Conservation (phyloP, 1,139 yeast genomes). For the Zygotorulaspora mrakii region DNA sequence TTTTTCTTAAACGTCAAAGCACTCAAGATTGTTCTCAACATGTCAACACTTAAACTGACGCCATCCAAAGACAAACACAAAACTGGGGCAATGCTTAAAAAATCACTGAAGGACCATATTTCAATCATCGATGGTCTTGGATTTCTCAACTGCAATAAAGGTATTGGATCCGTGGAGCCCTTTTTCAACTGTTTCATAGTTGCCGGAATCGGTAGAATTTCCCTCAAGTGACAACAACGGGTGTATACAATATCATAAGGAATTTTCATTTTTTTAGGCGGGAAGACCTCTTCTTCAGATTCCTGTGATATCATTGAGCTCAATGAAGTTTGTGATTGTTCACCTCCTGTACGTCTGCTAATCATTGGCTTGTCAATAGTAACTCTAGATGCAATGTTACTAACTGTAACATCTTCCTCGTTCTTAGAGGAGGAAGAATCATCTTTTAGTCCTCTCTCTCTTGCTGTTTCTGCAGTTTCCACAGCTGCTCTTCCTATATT, state of each 20-base stretch:
- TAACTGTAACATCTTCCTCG: conserved; percentile 46
- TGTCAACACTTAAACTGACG: conserved; percentile 57
- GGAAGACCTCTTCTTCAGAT: conserved; percentile 26
- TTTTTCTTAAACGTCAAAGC: conserved; percentile 59
- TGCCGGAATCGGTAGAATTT: conserved; percentile 89
- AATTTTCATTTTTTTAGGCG: conserved; percentile 33
- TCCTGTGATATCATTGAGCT: conserved; percentile 21
- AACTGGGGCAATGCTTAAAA: conserved; percentile 68
- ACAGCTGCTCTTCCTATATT: conserved; percentile 36
- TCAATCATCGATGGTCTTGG: conserved; percentile 75
- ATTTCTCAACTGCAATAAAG: conserved; percentile 60
- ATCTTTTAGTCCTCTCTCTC: conserved; percentile 36
- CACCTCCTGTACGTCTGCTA: conserved; percentile 35
- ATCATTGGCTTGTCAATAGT: conserved; percentile 52
- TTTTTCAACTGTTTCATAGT: conserved; percentile 75
- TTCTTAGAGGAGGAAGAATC: conserved; percentile 30
- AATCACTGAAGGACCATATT: conserved; percentile 70
- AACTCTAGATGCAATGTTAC: conserved; percentile 42
- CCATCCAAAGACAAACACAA: conserved; percentile 69
- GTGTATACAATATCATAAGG: conserved; percentile 73
- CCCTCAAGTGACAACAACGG: conserved; percentile 88
- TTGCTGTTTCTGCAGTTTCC: conserved; percentile 38
- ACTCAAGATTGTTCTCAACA: conserved; percentile 58
- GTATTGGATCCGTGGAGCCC: conserved; percentile 65
- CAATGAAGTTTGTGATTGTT: conserved; percentile 28